Base-by-base conservation (phyloP, 345 rosid genomes). In the Atalantia buxifolia region DNA sequence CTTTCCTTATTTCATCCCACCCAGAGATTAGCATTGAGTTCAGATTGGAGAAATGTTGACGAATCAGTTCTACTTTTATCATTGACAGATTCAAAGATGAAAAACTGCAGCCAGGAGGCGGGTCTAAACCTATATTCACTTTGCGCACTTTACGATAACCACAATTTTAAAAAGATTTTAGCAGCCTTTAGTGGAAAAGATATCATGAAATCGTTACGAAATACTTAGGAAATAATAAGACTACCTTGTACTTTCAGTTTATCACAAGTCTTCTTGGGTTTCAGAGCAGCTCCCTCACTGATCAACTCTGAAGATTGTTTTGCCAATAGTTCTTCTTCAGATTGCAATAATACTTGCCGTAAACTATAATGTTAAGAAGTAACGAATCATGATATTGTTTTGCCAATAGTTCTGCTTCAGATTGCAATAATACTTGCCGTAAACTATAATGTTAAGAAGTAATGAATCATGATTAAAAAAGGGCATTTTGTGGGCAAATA, bases 241-340 rank as follows among this genome's bases (percentile, higher is more conserved):
- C 7, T 88, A 94, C 99, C 97, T 91, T 94, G 94, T 79, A 96
- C 92, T 83, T 87, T 92, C 87, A 96, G 87, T 87, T 94, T 96
- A 77, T 98, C 97, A 66, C 86, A 82, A 48, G 87, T 85, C 83
- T 87, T 95, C 85, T 91, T 94, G 24, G 93, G 76, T 77, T 94
- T 93, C 30, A 90, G 82, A 72, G 94, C 90, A 81, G 89, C 85
- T 71, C 84, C 82, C 74, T 92, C 95, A 36, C 83, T 84, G 40
- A 86, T 90, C 79, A 91, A 75, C 77, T 89, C 91, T 38, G 92
- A 80, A 75, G 92, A 87, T 80, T 83, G 88, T 76, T 89, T 91
- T 68, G 86, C 89, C 76, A 92, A 71, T 38, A 91, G 79, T 86
- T 95, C 99, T 88, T 95, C 99, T 84, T 95, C 99, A 22, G 99